phyloP scores from a whole-genome alignment of 2,329 filamentous ascomycete species.

The Phyllosticta capitalensis region DNA sequence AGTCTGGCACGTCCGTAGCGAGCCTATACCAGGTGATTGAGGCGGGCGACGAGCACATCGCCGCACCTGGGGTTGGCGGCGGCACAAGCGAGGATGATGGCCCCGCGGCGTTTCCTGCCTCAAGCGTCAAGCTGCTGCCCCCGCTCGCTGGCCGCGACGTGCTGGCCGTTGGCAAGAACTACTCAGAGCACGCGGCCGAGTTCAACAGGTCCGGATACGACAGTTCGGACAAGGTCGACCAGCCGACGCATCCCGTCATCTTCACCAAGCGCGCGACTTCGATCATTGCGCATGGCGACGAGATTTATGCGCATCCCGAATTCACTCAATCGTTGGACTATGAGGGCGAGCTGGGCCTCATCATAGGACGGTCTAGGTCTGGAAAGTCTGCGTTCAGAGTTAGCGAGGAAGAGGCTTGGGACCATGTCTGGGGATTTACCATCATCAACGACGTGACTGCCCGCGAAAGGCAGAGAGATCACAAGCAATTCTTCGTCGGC shows the following conservation, averaged over 20 bases:
- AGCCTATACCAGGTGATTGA: constrained; percentile 46
- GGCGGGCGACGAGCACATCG: constrained; percentile 32
- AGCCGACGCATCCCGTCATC: constrained; percentile 46
- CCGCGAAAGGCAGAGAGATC: constrained; percentile 45
- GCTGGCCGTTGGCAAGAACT: constrained; percentile 50
- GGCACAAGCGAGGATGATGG: constrained; percentile 15
- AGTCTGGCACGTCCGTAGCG: constrained; percentile 37
- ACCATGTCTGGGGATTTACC: constrained; percentile 48
- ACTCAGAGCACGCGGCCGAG: constrained; percentile 47
- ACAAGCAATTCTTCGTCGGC: constrained; percentile 52
- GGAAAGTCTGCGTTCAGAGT: constrained; percentile 40
- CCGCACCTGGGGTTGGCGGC: neutral
- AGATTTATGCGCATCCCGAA: constrained; percentile 36
- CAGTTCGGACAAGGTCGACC: constrained; percentile 44
- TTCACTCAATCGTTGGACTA: constrained; percentile 46
- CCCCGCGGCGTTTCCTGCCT: constrained; percentile 20
- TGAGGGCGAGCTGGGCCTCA: constrained; percentile 48
- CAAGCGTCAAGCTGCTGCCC: constrained; percentile 35
- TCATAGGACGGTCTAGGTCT: constrained; percentile 44
- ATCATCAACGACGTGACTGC: constrained; percentile 51
- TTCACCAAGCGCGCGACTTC: constrained; percentile 47
- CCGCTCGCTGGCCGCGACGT: constrained; percentile 42
- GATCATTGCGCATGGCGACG: constrained; percentile 41
- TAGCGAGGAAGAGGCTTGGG: constrained; percentile 35
- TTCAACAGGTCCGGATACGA: constrained; percentile 49